Base-by-base conservation (phyloP, 352 stramenopile genomes). In the Phytophthora melonis region DNA sequence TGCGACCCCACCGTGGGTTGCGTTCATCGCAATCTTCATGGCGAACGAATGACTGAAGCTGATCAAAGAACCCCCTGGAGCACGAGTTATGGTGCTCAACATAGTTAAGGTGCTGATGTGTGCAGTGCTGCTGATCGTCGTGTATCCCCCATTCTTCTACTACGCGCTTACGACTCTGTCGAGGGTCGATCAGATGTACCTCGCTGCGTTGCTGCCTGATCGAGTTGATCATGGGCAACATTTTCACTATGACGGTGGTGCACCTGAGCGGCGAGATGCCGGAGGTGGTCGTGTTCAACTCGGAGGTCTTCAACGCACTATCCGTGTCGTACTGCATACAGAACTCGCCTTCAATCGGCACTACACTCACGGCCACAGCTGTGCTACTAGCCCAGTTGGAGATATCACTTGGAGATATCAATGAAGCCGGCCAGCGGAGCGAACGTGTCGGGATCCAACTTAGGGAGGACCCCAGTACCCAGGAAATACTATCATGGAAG, bases 281-380 rank as follows among this genome's bases (percentile, higher is more conserved):
- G 0, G 68, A 73, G 34, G 50, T 75, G 1, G 55, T 79, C 11
- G 53, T 70, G 4, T 72, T 74, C 30, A 79, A 77, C 21, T 58
- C 54, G 7, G 72, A 79, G 7, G 43, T 79, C 0, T 79, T 74
- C 50, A 79, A 72, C 39, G 45, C 68, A 9, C 45, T 77, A 13
- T 79, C 77, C 19, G 49, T 76, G 2, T 71, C 72, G 0, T 79
- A 74, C 59, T 71, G 73, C 18, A 74, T 79, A 58, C 68, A 77
- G 23, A 79, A 63, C 23, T 65, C 60, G 10, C 72, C 68, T 3
- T 77, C 68, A 4, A 47, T 73, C 18, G 67, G 68, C 13, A 66
- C 63, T 0, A 73, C 63, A 5, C 11, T 75, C 0, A 64, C 62
- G 55, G 45, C 82, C 3, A 74, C 77, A 5, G 25, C 53, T 6